Evolutionary conservation across 2,329 filamentous ascomycete species (phyloP).

Genomic region (Sporothrix humicola): DNA sequence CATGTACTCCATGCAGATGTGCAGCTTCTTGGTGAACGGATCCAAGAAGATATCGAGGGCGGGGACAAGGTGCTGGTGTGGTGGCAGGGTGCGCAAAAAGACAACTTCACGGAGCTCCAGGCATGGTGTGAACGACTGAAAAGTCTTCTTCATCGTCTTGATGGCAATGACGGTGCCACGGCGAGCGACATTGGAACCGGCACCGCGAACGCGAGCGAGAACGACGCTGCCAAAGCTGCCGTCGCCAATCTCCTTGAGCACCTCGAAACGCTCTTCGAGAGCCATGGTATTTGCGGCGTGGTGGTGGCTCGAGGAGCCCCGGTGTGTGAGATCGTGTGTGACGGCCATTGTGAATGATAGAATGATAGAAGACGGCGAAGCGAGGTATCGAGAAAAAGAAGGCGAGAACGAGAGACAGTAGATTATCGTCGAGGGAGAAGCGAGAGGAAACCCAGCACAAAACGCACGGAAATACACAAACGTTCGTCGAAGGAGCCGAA

Average conservation of each 20-base stretch:
- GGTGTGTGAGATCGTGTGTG: constrained; percentile 73
- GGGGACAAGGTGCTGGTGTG: constrained; percentile 91
- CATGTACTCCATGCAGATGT: constrained; percentile 99
- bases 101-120: constrained; percentile 95
- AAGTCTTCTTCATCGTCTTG: constrained; percentile 99
- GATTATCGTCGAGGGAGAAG: not conserved
- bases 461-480: not conserved
- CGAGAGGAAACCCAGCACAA: not conserved
- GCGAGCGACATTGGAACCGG: constrained; percentile 85
- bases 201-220: constrained; percentile 86
- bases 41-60: constrained; percentile 98
- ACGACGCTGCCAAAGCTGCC: constrained; percentile 97
- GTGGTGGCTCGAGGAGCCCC: constrained; percentile 64
- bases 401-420: not conserved
- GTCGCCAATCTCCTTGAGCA: constrained; percentile 97
- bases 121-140: constrained; percentile 88
- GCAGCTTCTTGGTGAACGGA: constrained; percentile 91
- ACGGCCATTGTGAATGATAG: constrained; percentile 68
- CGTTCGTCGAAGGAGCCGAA: not conserved
- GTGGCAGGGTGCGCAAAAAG: constrained; percentile 86
- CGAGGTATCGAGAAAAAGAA: not conserved
- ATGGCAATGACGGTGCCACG: constrained; percentile 95
- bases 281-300: constrained; percentile 57
- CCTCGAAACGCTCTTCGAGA: constrained; percentile 93
- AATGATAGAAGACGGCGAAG: not conserved